Evolutionary conservation across 2,329 filamentous ascomycete genomes (phyloP), one percentile per base, ranked within the genome.

Genomic region (Fusarium coffeatum): DNA sequence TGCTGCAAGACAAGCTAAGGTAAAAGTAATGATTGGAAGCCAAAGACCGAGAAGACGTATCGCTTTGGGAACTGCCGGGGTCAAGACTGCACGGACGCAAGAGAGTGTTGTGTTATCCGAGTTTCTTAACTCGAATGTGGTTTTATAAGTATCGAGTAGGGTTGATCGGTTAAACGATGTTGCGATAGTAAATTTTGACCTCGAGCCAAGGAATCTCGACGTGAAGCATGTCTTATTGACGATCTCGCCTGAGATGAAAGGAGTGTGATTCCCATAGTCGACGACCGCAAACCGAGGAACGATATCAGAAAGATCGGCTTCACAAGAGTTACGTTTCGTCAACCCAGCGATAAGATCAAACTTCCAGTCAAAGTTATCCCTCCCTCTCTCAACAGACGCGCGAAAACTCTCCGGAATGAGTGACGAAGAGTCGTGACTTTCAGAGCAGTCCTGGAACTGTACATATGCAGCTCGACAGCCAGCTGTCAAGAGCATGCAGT

Each of bases 361-460:
- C 5, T 20, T 37, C 47, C 56, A 58, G 16, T 67, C 25, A 18
- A 63, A 50, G 2, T 34, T 28, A 23, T 46, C 16, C n/a, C 10
- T 16, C 20, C 23, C 32, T 3, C 23, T 15, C 23, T 53, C 22
- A 11, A 64, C 51, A 2, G 8, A 43, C 0, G 66, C 66, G 13
- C 20, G 43, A 37, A 69, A 62, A 15, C 66, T 69, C 40, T 63
- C 48, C 1, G 56, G 66, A 41, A 55, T 63, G 18, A 69, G 20
- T 27, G 47, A 48, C 13, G 18, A 22, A 11, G 55, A 18, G 4
- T 43, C n/a, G 1, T 16, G 8, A 2, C 11, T 20, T 3, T 67
- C 42, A 4, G 32, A 41, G 5, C 66, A 69, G 15, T 70, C 49
- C n/a, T 51, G 66, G 0, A 67, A 69, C 46, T 68, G 65, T 23